Percentiles rank a stretch among this genome's conserved stretches.
Evolutionary conservation across 2,329 filamentous ascomycete genomes (phyloP).

Genomic region (Exophiala sideris): DNA sequence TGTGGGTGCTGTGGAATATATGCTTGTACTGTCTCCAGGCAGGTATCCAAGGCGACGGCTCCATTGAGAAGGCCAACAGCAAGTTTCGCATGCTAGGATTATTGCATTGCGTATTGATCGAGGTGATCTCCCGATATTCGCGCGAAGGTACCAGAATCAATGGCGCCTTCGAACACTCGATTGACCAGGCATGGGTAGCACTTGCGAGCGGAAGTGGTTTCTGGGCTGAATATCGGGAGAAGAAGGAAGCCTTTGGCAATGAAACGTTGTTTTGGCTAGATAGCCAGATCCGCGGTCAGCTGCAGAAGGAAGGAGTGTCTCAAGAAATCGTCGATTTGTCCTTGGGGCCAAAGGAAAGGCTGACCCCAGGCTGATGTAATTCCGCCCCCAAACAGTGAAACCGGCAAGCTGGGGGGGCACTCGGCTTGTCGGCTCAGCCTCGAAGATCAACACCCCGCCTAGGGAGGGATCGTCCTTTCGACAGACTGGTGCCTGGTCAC

Average conservation of each 20-base stretch:
- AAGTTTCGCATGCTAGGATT: conserved; percentile 3
- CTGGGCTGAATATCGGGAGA: conserved; percentile 12
- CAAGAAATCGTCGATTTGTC: conserved; percentile 2
- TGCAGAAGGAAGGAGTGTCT: conserved; percentile 11
- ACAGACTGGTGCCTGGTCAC: conserved; percentile 9
- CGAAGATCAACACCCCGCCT: no score
- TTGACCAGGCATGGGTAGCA: conserved; percentile 1
- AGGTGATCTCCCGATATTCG: conserved; percentile 7
- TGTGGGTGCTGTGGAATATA: conserved; percentile 14
- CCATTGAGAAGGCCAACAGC: not conserved
- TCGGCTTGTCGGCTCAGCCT: no score
- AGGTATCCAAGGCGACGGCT: not conserved
- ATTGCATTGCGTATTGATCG: conserved; percentile 11
- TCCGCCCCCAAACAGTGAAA: no score
- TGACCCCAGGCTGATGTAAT: not conserved
- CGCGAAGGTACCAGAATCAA: not conserved
- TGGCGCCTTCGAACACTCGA: conserved; percentile 9
- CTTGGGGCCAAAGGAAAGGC: not conserved
- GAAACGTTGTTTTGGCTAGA: conserved; percentile 15
- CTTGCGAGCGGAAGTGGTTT: not conserved
- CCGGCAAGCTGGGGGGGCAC: no score
- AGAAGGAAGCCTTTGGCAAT: not conserved
- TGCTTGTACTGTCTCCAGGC: conserved; percentile 8
- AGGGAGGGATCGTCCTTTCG: not conserved
- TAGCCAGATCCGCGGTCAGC: not conserved